Evolutionary conservation across 352 stramenopile genomes (phyloP).

Genomic region (Phytophthora palmivora): DNA sequence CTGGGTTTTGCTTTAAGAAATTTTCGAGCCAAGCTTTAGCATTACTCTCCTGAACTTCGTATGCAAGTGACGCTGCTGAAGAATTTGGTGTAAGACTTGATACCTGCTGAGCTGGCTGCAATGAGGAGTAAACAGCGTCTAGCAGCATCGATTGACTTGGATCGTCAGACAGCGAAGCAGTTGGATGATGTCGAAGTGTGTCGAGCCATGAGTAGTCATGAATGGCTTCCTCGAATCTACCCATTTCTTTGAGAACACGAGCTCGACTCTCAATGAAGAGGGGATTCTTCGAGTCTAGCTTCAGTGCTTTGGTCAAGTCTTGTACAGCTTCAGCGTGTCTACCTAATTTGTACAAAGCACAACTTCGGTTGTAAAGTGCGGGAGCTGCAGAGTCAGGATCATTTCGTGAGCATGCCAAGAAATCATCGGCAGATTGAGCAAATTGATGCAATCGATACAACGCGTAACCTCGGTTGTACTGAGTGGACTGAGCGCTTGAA

Average conservation of each 20-base stretch:
- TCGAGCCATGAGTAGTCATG: slow-evolving; percentile 76
- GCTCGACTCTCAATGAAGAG: slow-evolving; percentile 73
- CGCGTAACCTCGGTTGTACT: slow-evolving; percentile 69
- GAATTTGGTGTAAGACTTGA: slow-evolving; percentile 17
- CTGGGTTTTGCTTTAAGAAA: slow-evolving; percentile 47
- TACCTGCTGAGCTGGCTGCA: not conserved
- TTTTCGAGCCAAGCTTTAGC: slow-evolving; percentile 47
- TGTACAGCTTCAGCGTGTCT: slow-evolving; percentile 53
- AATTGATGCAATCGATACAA: slow-evolving; percentile 59
- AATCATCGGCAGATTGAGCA: slow-evolving; percentile 56
- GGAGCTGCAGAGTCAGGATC: slow-evolving; percentile 47
- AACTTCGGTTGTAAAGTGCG: slow-evolving; percentile 70
- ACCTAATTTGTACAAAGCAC: slow-evolving; percentile 58
- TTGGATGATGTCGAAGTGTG: slow-evolving; percentile 42
- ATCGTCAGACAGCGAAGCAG: slow-evolving; percentile 35
- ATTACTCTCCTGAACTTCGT: slow-evolving; percentile 43
- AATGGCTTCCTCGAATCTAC: slow-evolving; percentile 73
- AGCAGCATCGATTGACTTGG: slow-evolving; percentile 22
- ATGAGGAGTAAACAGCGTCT: slow-evolving; percentile 6
- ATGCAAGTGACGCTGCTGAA: slow-evolving; percentile 34
- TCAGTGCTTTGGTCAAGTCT: slow-evolving; percentile 69
- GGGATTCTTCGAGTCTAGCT: slow-evolving; percentile 70
- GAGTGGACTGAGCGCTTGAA: slow-evolving; percentile 44
- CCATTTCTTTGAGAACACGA: slow-evolving; percentile 63
- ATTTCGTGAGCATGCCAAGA: slow-evolving; percentile 52